Evolutionary conservation across 768 basidiomycete genomes (phyloP), one percentile per base, ranked within the genome.

Genomic region (Russula brevipes): DNA sequence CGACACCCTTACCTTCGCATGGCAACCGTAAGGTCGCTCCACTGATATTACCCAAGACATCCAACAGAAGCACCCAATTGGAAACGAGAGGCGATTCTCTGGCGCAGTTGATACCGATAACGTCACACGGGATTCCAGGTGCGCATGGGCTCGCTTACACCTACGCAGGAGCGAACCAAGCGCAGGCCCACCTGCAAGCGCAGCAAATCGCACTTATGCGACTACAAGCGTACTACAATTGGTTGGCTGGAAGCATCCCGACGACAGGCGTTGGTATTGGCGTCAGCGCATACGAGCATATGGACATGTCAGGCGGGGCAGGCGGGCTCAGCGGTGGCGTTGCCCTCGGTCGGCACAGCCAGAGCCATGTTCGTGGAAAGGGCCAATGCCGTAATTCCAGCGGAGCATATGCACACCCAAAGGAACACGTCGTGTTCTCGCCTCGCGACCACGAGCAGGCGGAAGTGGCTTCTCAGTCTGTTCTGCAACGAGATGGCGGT

Each of bases 311-410:
- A 55, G 65, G 61, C 36, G 61, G 61, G 0, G 38, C 39, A 0
- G 65, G 62, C 8, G 65, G 66, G 16, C 50, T 64, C 38, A 60
- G 64, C 7, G 44, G 59, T 52, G 64, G 63, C 54, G 64, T 70
- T 57, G 54, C 66, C 46, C 50, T 66, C 14, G 41, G 64, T 2
- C 24, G 58, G 36, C 33, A 56, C 54, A 3, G 46, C 47, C 41
- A 60, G 61, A 24, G 54, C 57, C 41, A 63, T 14, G 59, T 57
- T 50, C 50, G 59, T 57, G 65, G 61, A 54, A 38, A 65, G 58
- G 44, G 59, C 38, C 57, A 61, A 19, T 33, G 57, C 31, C 52
- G 69, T 33, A 53, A 53, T 16, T 2, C 42, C 4, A 57, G 50
- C 19, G 61, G 56, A 2, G 64, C 66, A 14, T 65, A 59, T 31